A percentile compares a stretch with the other conserved stretches of the same genome.
Conservation (phyloP, 768 basidiomycete species). For the Kwoniella sp. region DNA sequence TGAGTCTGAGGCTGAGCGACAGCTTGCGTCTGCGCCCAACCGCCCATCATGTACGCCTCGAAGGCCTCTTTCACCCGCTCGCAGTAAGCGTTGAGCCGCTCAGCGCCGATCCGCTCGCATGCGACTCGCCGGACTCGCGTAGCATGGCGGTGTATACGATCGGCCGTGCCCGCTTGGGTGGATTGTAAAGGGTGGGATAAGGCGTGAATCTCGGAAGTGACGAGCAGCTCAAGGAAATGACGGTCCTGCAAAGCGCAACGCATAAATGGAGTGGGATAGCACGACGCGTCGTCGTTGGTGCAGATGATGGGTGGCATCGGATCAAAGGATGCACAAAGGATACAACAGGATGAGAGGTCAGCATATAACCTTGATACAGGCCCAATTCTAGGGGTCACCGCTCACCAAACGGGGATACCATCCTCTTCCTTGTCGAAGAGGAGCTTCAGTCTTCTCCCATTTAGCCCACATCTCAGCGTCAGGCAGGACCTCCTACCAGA, state of each 20-base stretch:
- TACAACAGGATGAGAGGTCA: neutral
- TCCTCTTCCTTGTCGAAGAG: conserved; percentile 51
- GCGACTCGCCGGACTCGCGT: conserved; percentile 53
- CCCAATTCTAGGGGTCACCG: too few species aligned
- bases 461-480: conserved; percentile 53
- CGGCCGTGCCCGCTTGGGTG: conserved; percentile 14
- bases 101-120: conserved; percentile 53
- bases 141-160: conserved; percentile 49
- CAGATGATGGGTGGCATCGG: too few species aligned
- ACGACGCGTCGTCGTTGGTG: neutral
- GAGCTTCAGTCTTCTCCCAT: conserved; percentile 54
- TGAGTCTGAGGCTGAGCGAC: neutral
- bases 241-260: conserved; percentile 45
- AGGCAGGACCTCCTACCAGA: conserved; percentile 52
- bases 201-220: conserved; percentile 53
- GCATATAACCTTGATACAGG: neutral
- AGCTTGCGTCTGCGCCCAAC: conserved; percentile 7
- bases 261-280: too few species aligned
- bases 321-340: neutral
- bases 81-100: conserved; percentile 52
- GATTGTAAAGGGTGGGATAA: conserved; percentile 44
- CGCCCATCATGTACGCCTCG: conserved; percentile 49
- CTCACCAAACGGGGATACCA: conserved; percentile 53
- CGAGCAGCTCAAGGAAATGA: conserved; percentile 54
- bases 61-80: conserved; percentile 55